Evolutionary conservation across 805 yeast species (phyloP).

Genomic region (Ogataea philodendri): DNA sequence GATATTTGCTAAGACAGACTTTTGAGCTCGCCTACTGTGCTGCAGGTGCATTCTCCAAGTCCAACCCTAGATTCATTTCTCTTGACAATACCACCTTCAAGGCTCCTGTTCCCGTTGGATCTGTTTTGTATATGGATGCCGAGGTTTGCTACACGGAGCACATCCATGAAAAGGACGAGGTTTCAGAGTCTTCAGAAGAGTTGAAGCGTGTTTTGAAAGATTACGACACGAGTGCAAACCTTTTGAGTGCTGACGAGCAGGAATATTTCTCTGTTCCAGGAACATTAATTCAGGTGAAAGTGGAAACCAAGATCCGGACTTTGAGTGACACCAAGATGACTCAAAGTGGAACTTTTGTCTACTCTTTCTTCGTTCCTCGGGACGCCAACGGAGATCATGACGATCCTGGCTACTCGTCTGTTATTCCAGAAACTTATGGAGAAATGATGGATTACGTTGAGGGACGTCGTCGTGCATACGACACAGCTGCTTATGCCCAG

Average conservation of each 20-base stretch:
- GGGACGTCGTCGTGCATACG: constrained; percentile 86
- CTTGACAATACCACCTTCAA: constrained; percentile 88
- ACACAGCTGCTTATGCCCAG: constrained; percentile 66
- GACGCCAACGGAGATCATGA: constrained; percentile 40
- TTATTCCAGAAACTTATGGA: constrained; percentile 81
- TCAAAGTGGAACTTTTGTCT: constrained; percentile 84
- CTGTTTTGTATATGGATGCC: constrained; percentile 80
- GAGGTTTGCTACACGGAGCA: constrained; percentile 85
- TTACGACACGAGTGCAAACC: constrained; percentile 59
- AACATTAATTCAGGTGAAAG: constrained; percentile 85
- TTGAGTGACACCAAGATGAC: constrained; percentile 50
- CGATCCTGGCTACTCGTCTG: constrained; percentile 64
- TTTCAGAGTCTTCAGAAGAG: constrained; percentile 24
- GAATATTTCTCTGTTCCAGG: constrained; percentile 76
- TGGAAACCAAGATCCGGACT: constrained; percentile 73
- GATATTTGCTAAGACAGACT: constrained; percentile 86
- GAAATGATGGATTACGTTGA: constrained; percentile 92
- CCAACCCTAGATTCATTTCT: constrained; percentile 85
- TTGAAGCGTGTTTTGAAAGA: constrained; percentile 37
- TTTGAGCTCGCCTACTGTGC: constrained; percentile 93
- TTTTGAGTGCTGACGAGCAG: constrained; percentile 45
- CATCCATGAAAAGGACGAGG: constrained; percentile 41
- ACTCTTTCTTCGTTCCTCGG: constrained; percentile 81
- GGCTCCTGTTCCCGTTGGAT: constrained; percentile 95
- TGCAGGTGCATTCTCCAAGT: constrained; percentile 82